A percentile compares a stretch with the other conserved stretches of the same genome.
phyloP scores from a whole-genome alignment of 1,139 yeast species.

The Yamadazyma oceani region DNA sequence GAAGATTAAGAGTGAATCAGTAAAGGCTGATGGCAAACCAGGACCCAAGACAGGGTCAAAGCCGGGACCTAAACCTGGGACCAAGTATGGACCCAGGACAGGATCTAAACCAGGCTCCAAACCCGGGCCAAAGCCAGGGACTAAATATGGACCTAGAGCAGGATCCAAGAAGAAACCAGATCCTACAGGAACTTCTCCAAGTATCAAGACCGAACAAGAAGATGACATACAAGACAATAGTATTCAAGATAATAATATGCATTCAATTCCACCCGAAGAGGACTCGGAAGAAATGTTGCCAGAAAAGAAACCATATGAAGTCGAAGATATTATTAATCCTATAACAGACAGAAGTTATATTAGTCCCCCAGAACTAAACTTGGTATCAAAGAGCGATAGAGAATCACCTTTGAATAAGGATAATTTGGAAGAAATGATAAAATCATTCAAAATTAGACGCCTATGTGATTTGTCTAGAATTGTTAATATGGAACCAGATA shows the following conservation, averaged over 20 bases:
- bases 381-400: constrained; percentile 3
- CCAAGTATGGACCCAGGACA: constrained; percentile 1
- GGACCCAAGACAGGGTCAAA: constrained; percentile 3
- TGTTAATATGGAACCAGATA: background rate
- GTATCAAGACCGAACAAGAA: too few relatives aligned
- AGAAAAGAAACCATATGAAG: constrained; percentile 4
- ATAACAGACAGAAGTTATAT: constrained; percentile 20
- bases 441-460: constrained; percentile 6
- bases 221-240: too few relatives aligned
- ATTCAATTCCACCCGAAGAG: background rate
- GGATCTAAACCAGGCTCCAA: background rate
- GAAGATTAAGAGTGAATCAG: constrained; percentile 6
- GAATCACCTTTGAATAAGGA: background rate
- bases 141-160: constrained; percentile 2
- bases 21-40: background rate
- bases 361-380: constrained; percentile 16
- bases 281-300: background rate
- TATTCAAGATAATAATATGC: too few relatives aligned
- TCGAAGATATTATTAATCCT: constrained; percentile 18
- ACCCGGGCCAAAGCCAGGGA: background rate
- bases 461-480: constrained; percentile 21
- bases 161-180: background rate
- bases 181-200: constrained; percentile 1
- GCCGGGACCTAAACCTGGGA: background rate
- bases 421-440: constrained; percentile 1